Percentiles rank a stretch among this genome's conserved stretches.
phyloP scores from a whole-genome alignment of 768 basidiomycete genomes.

The Inosperma sp. region DNA sequence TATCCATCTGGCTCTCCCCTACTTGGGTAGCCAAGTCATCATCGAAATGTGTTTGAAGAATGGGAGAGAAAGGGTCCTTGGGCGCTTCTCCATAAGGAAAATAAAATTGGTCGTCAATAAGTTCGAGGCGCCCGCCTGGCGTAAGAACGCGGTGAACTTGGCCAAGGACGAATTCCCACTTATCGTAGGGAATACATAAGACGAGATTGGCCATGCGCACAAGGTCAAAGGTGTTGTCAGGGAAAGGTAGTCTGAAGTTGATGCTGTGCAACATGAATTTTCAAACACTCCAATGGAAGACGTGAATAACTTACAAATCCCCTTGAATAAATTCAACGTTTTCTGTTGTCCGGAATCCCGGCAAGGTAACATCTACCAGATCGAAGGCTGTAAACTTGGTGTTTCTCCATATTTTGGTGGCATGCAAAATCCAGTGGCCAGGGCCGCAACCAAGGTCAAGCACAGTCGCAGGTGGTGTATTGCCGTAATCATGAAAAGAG shows the following conservation, averaged over 20 bases:
- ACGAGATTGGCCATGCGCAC: constrained; percentile 69
- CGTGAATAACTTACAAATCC: constrained; percentile 55
- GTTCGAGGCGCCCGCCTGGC: constrained; percentile 59
- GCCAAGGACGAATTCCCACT: constrained; percentile 55
- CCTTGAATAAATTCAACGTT: constrained; percentile 53
- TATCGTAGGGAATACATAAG: constrained; percentile 53
- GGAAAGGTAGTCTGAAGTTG: constrained; percentile 56
- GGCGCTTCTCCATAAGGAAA: constrained; percentile 49
- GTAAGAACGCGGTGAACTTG: constrained; percentile 62
- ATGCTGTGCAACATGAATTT: constrained; percentile 34
- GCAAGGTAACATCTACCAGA: constrained; percentile 45
- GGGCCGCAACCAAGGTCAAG: constrained; percentile 76
- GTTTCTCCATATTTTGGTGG: constrained; percentile 57
- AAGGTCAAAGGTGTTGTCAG: constrained; percentile 59
- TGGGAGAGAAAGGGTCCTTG: no score
- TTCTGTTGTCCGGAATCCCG: constrained; percentile 33
- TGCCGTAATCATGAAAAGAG: constrained; percentile 52
- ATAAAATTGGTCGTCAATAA: constrained; percentile 67
- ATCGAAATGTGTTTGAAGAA: no score
- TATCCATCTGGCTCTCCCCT: neutral
- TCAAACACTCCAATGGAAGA: neutral
- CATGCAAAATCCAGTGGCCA: constrained; percentile 63
- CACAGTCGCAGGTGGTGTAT: constrained; percentile 47
- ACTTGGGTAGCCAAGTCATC: no score
- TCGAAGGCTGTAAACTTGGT: constrained; percentile 64